phyloP scores from a whole-genome alignment of 768 basidiomycete genomes.

The Lentinula sp. region DNA sequence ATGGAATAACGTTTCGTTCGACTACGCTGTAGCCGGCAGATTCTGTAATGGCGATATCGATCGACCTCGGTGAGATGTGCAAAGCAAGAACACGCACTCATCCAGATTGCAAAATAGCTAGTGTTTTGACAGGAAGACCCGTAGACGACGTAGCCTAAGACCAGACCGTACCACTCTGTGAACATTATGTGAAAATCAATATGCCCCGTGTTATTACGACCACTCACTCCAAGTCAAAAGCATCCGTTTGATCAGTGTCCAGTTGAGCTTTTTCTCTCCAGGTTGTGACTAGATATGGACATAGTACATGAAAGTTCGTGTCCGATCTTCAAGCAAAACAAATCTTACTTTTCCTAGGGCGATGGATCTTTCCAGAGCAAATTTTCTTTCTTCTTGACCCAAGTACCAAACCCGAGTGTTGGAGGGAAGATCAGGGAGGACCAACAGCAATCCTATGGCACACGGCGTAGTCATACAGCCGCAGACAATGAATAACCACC shows the following conservation, averaged over 20 bases:
- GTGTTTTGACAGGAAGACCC: conserved; percentile 16
- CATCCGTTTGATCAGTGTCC: conserved; percentile 15
- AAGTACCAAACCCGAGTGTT: conserved; percentile 20
- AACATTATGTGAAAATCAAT: not conserved
- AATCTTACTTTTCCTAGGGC: conserved; percentile 12
- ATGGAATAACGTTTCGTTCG: conserved; percentile 18
- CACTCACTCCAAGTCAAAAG: conserved; percentile 17
- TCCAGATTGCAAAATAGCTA: conserved; percentile 19
- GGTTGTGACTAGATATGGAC: conserved; percentile 7
- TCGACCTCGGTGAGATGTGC: not conserved
- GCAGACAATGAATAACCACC: conserved; percentile 20
- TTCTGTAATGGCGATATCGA: conserved; percentile 6
- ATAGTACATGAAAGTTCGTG: not conserved
- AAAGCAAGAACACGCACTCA: conserved; percentile 10
- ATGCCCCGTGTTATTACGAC: not conserved
- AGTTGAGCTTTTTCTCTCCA: conserved; percentile 11
- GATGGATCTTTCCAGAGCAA: conserved; percentile 15
- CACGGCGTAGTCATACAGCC: conserved; percentile 21
- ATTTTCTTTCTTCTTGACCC: conserved; percentile 16
- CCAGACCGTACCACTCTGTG: conserved; percentile 19
- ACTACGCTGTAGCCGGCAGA: conserved; percentile 16
- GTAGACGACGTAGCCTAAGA: conserved; percentile 19
- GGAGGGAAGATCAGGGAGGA: conserved; percentile 18
- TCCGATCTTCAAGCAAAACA: too few relatives aligned
- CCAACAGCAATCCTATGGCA: conserved; percentile 11